Base-by-base conservation (phyloP, 176 grass and related monocot species). In the Alopecurus myosuroides region DNA sequence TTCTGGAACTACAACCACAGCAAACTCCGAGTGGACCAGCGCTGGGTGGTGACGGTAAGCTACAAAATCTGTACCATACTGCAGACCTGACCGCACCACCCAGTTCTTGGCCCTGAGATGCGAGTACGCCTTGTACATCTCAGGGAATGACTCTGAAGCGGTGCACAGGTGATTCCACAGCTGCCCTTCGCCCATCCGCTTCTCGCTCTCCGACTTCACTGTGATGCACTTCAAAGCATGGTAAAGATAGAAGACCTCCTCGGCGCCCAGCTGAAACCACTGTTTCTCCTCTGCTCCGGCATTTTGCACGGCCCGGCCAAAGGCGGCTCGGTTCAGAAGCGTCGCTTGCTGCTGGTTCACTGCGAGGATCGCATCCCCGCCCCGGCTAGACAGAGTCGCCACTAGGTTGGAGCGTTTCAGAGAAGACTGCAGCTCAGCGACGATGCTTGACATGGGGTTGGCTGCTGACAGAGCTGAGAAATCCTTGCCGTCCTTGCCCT, bases 21-120 rank as follows among this genome's bases (percentile, higher is more conserved):
- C 70, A 76, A 94, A 97, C 75, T 97, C 92, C 5, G 95, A 92
- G 44, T 93, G 95, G 25, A 97, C 70, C 1, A 97, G 71, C 11
- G 84, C 86, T 3, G 92, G 90, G 39, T 97, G 95, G 48, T 94
- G 95, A n/a, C 88, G 69, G 68, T 97, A 97, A 36, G 90, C 95
- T 14, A 94, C 86, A 39, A 88, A 94, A 77, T 97, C 84, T 3
- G 80, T 70, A 7, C 92, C 92, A 39, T 97, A 94, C 85, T 88
- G 89, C 29, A 88, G 64, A 1, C 92, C 92, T 0, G 75, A 80
- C 46, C 55, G 77, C 1, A 94, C 90, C 19, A 94, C 92, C 94
- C 92, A 97, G 37, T 94, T 94, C 82, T 94, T 97, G 1, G 50
- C 26, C 6, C 92, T 85, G 14, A 97, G 78, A 85, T 97, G 84